phyloP scores from a whole-genome alignment of 306 rosid genomes.

The Coriaria nepalensis region DNA sequence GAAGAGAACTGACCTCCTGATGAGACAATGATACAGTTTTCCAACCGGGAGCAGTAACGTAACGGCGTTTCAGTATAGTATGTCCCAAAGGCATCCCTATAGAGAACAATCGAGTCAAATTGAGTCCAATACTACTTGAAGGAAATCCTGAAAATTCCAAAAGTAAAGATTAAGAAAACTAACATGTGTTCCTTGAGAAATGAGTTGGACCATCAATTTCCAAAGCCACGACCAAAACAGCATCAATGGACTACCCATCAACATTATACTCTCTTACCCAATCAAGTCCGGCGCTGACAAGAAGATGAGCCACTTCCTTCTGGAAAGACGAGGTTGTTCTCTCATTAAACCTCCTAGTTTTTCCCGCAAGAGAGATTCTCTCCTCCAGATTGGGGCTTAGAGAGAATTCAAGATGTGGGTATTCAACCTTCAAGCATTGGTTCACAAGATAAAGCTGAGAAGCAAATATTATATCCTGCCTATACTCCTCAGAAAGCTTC shows the following conservation, averaged over 20 bases:
- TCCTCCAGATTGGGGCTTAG: slow-evolving; percentile 44
- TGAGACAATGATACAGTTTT: slow-evolving; percentile 49
- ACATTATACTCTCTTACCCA: slow-evolving; percentile 67
- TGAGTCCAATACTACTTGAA: slow-evolving; percentile 1
- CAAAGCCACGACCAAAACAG: slow-evolving; percentile 63
- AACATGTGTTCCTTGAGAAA: slow-evolving; percentile 89
- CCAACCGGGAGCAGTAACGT: slow-evolving; percentile 78
- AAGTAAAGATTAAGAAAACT: slow-evolving; percentile 7
- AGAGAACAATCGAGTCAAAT: slow-evolving; percentile 8
- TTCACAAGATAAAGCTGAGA: slow-evolving; percentile 76
- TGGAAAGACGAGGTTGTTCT: slow-evolving; percentile 67
- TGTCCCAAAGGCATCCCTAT: slow-evolving; percentile 81
- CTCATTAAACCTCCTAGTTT: slow-evolving; percentile 63
- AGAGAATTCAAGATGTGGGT: slow-evolving; percentile 57
- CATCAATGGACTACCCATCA: slow-evolving; percentile 76
- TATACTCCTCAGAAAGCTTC: slow-evolving; percentile 64
- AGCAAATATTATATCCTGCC: slow-evolving; percentile 82
- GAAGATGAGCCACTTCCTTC: slow-evolving; percentile 80
- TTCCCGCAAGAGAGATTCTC: slow-evolving; percentile 47
- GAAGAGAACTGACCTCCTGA: slow-evolving; percentile 50
- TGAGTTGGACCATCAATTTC: slow-evolving; percentile 98
- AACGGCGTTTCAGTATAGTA: slow-evolving; percentile 67
- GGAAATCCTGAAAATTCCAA: too few species aligned
- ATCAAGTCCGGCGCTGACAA: slow-evolving; percentile 61
- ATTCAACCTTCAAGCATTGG: slow-evolving; percentile 84